These are phyloP conservation scores for Lactarius vividus DNA, from an alignment of 768 basidiomycete species.

Conservation along the genomic window DNA sequence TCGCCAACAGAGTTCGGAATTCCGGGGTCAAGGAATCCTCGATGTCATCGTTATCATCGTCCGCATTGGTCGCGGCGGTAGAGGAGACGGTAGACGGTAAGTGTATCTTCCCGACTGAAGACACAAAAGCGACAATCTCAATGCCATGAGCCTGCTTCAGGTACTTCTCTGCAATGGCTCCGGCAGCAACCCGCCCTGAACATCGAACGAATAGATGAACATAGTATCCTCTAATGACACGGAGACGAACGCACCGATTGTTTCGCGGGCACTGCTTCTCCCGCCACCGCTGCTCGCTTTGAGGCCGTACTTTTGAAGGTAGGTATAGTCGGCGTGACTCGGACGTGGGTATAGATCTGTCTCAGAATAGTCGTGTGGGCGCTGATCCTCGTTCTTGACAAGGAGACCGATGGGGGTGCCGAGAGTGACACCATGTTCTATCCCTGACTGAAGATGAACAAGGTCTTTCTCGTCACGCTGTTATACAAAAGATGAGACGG, in stretches of 20 bases:
- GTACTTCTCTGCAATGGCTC: conserved; percentile 97
- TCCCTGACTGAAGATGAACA: conserved; percentile 90
- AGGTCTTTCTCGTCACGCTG: conserved; percentile 95
- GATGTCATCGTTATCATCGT: conserved; percentile 57
- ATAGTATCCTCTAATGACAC: background rate
- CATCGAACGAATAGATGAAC: conserved; percentile 4
- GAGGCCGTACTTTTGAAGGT: conserved; percentile 94
- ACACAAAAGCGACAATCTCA: conserved; percentile 96
- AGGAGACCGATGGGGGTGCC: conserved; percentile 98
- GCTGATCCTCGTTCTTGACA: conserved; percentile 96
- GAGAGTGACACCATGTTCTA: conserved; percentile 91
- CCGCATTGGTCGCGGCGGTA: conserved; percentile 39
- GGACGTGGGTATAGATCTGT: conserved; percentile 97
- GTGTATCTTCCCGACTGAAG: conserved; percentile 90
- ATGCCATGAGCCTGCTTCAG: conserved; percentile 82
- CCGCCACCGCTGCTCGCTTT: conserved; percentile 98
- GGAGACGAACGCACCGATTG: conserved; percentile 62
- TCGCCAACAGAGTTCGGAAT: conserved; percentile 74
- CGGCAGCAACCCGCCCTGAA: conserved; percentile 91
- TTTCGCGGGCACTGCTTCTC: conserved; percentile 92
- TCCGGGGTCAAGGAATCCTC: conserved; percentile 81
- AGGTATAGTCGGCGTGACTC: conserved; percentile 97
- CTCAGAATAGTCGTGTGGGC: conserved; percentile 98
- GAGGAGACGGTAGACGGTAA: conserved; percentile 56
- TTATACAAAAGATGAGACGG: background rate